Conservation (phyloP, 495 filamentous ascomycete species). For the Halenospora varia region DNA sequence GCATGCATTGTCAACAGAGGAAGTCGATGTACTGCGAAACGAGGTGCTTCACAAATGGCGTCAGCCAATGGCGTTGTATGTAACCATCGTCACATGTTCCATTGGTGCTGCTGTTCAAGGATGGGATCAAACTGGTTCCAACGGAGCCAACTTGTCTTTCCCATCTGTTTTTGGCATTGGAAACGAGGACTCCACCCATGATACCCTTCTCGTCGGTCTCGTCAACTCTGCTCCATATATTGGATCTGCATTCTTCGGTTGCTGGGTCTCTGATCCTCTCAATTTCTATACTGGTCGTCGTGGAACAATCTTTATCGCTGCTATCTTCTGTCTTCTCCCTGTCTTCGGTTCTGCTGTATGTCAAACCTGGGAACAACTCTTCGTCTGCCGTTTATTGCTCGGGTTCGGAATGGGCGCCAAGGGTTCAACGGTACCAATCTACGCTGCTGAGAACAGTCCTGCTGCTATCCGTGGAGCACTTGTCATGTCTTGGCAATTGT, state of each 20-base stretch:
- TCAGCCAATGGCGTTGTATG: slow-evolving; percentile 50
- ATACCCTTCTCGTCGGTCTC: slow-evolving; percentile 39
- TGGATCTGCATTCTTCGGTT: slow-evolving; percentile 41
- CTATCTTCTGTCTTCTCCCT: slow-evolving; percentile 27
- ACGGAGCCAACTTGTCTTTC: slow-evolving; percentile 16
- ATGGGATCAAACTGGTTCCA: slow-evolving; percentile 51
- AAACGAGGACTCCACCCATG: background rate
- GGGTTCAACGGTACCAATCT: slow-evolving; percentile 53
- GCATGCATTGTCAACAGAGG: slow-evolving; percentile 47
- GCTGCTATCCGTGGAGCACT: slow-evolving; percentile 72
- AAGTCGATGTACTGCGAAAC: slow-evolving; percentile 44
- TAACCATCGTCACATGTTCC: slow-evolving; percentile 45
- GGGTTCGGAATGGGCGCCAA: slow-evolving; percentile 71
- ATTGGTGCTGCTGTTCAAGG: slow-evolving; percentile 68
- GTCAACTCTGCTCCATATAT: slow-evolving; percentile 49
- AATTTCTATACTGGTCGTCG: slow-evolving; percentile 64
- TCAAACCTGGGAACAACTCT: slow-evolving; percentile 58
- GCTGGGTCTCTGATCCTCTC: slow-evolving; percentile 71
- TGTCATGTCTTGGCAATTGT: slow-evolving; percentile 84
- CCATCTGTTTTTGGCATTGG: slow-evolving; percentile 26
- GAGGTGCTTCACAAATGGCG: slow-evolving; percentile 62
- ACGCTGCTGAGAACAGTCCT: slow-evolving; percentile 73
- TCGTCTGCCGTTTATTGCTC: slow-evolving; percentile 60
- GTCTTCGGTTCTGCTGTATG: slow-evolving; percentile 61
- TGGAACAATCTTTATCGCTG: slow-evolving; percentile 57